phyloP scores from a whole-genome alignment of 2,329 filamentous ascomycete genomes.

The Ophiostoma triangulosporum region DNA sequence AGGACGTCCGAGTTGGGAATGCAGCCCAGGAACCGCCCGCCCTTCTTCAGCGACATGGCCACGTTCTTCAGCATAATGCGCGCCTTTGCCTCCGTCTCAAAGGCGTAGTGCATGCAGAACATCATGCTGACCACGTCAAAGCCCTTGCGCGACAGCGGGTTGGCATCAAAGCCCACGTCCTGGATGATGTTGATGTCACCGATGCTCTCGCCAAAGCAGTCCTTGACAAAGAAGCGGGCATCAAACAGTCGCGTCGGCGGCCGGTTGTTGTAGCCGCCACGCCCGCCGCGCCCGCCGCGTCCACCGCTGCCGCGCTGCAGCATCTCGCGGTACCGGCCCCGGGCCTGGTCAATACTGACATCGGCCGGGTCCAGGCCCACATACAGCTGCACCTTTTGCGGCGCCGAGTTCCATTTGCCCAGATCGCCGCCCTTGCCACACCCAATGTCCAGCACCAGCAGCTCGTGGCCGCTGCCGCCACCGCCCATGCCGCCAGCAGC shows the following conservation, averaged over 20 bases:
- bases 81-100: constrained; percentile 82
- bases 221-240: constrained; percentile 77
- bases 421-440: constrained; percentile 95
- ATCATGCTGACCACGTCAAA: constrained; percentile 98
- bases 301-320: constrained; percentile 37
- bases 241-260: constrained; percentile 55
- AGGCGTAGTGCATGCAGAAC: constrained; percentile 99
- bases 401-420: constrained; percentile 89
- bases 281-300: constrained; percentile 36
- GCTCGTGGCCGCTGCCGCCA: constrained; percentile 39
- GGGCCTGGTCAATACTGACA: constrained; percentile 80
- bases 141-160: constrained; percentile 59
- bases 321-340: constrained; percentile 70
- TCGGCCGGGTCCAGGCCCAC: constrained; percentile 90
- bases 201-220: constrained; percentile 79
- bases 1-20: constrained; percentile 96
- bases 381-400: constrained; percentile 83
- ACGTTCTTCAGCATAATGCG: constrained; percentile 90
- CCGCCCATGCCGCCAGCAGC: constrained; percentile 40
- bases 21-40: constrained; percentile 83
- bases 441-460: constrained; percentile 83
- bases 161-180: constrained; percentile 75
- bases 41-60: constrained; percentile 78
- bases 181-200: constrained; percentile 69
- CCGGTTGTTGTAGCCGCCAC: constrained; percentile 34